phyloP scores from a whole-genome alignment of 805 yeast species.

The Ogataea naganishii region DNA sequence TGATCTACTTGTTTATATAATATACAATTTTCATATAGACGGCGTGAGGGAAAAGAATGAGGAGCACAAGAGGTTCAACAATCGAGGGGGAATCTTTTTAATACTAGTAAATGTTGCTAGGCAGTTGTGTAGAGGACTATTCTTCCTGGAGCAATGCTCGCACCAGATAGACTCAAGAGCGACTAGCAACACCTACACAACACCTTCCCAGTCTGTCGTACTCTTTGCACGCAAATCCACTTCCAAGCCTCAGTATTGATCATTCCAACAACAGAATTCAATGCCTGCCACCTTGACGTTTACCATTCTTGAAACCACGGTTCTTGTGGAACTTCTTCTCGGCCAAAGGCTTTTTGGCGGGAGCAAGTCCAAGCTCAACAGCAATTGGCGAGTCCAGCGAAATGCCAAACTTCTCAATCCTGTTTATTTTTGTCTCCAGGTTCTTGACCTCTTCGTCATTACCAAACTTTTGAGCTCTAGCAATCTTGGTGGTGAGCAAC shows the following conservation, averaged over 20 bases:
- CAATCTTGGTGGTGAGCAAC: conserved; percentile 55
- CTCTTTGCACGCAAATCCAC: no score
- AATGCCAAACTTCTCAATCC: conserved; percentile 82
- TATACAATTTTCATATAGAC: no score
- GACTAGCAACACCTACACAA: no score
- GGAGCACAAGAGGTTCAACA: no score
- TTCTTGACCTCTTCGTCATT: conserved; percentile 43
- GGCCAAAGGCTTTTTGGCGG: conserved; percentile 2
- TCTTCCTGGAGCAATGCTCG: no score
- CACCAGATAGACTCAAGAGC: no score
- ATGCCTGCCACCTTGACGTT: not conserved
- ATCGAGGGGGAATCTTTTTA: no score
- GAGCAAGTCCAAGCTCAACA: conserved; percentile 49
- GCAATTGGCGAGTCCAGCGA: conserved; percentile 60
- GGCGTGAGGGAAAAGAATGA: no score
- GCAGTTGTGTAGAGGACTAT: no score
- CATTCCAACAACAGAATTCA: not conserved
- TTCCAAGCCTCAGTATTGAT: not conserved
- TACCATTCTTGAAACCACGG: not conserved
- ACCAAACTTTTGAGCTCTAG: conserved; percentile 74
- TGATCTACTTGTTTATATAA: no score
- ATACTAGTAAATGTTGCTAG: no score
- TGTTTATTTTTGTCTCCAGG: conserved; percentile 52
- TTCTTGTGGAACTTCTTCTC: conserved; percentile 2
- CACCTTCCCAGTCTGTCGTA: no score